These are phyloP conservation scores for Polychytrium aggregatum DNA, from an alignment of 192 early-diverging fungal genomes.

Conservation along the genomic window DNA sequence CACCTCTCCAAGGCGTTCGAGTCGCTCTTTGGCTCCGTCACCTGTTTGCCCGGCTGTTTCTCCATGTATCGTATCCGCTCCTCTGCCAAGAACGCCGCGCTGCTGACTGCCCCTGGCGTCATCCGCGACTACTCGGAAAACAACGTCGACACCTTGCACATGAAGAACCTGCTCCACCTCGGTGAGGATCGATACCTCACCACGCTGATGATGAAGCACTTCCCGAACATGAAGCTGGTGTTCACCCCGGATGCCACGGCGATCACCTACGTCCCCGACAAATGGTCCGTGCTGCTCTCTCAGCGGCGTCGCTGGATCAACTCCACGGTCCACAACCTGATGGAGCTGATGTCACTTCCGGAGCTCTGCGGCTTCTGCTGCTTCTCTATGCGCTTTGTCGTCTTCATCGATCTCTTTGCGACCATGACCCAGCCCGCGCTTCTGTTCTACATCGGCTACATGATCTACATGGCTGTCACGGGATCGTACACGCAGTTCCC, in stretches of 20 bases:
- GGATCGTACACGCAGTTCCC: conserved; percentile 46
- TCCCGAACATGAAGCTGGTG: conserved; percentile 86
- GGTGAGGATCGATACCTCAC: conserved; percentile 98
- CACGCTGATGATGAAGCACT: conserved; percentile 94
- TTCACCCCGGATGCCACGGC: conserved; percentile 87
- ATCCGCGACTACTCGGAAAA: conserved; percentile 84
- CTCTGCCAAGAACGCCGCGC: conserved; percentile 55
- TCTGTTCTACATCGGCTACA: conserved; percentile 47
- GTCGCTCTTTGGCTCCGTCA: conserved; percentile 51
- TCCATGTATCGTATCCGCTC: conserved; percentile 95
- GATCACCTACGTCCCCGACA: conserved; percentile 82
- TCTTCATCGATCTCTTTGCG: conserved; percentile 84
- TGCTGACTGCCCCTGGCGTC: conserved; percentile 70
- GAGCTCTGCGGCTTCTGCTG: conserved; percentile 94
- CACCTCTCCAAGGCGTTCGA: conserved; percentile 54
- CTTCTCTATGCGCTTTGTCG: conserved; percentile 95
- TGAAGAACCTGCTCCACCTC: conserved; percentile 91
- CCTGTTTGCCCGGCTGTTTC: conserved; percentile 85
- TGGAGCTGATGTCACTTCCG: conserved; percentile 74
- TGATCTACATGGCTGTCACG: conserved; percentile 59
- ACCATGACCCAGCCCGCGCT: conserved; percentile 64
- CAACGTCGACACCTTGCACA: conserved; percentile 87
- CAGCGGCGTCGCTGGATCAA: conserved; percentile 99
- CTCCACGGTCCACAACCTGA: conserved; percentile 92
- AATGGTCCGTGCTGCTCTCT: conserved; percentile 79